These are phyloP conservation scores for Debaryomyces psychrophilus DNA, from an alignment of 1,139 yeast genomes.

Conservation along the genomic window DNA sequence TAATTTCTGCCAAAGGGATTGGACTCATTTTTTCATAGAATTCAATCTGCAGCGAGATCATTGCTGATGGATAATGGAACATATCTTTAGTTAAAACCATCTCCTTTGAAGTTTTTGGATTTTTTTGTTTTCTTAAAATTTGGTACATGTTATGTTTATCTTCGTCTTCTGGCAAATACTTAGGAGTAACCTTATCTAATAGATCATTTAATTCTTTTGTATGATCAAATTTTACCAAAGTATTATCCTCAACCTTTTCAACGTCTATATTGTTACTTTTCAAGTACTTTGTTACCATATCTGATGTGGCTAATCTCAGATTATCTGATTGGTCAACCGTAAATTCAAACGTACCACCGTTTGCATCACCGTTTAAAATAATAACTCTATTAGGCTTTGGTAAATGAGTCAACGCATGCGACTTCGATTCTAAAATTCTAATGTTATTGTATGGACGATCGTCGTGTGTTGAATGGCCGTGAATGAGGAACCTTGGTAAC, in stretches of 20 bases:
- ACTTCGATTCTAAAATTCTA: constrained; percentile 32
- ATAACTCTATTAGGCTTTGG: constrained; percentile 37
- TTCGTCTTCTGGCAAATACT: constrained; percentile 22
- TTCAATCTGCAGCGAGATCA: constrained; percentile 23
- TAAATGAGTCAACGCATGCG: constrained; percentile 32
- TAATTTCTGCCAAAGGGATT: constrained; percentile 12
- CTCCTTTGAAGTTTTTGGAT: constrained; percentile 21
- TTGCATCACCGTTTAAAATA: constrained; percentile 25
- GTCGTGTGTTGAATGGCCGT: constrained; percentile 30
- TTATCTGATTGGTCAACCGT: constrained; percentile 26
- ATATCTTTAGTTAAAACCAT: constrained; percentile 23
- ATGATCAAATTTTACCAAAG: constrained; percentile 25
- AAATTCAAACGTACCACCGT: constrained; percentile 37
- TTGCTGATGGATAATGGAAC: constrained; percentile 26
- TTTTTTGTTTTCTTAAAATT: constrained; percentile 19
- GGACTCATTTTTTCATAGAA: constrained; percentile 19
- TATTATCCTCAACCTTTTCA: constrained; percentile 16
- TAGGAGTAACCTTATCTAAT: constrained; percentile 22
- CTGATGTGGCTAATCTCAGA: constrained; percentile 26
- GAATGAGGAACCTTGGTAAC: constrained; percentile 33
- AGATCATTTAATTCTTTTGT: constrained; percentile 23
- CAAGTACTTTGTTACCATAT: constrained; percentile 26
- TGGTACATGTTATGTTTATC: constrained; percentile 30
- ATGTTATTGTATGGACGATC: constrained; percentile 32
- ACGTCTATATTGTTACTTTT: constrained; percentile 14